These are phyloP conservation scores for Ascochyta lentis DNA, from an alignment of 2,329 filamentous ascomycete species.

Conservation along the genomic window DNA sequence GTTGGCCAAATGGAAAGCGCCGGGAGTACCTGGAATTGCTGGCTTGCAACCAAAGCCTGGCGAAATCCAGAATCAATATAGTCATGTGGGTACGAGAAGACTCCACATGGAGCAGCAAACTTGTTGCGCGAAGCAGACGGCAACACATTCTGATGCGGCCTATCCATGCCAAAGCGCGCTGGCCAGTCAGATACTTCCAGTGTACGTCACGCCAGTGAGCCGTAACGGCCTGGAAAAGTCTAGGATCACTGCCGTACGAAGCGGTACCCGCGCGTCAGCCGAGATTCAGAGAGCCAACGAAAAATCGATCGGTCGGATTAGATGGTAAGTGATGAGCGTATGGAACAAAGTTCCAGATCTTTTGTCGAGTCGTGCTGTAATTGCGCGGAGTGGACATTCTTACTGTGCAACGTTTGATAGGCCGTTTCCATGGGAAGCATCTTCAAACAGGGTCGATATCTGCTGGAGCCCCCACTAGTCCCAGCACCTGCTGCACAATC, in stretches of 20 bases:
- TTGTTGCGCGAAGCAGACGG: not conserved
- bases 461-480: constrained; percentile 2
- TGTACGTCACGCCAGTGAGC: constrained; percentile 18
- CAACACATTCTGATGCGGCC: not conserved
- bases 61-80: not conserved
- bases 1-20: not conserved
- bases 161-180: not conserved
- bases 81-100: not conserved
- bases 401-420: constrained; percentile 23
- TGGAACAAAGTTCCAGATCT: constrained; percentile 1
- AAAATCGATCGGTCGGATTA: constrained; percentile 17
- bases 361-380: constrained; percentile 22
- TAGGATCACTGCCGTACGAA: constrained; percentile 2
- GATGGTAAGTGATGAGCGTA: not conserved
- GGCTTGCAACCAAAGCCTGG: not conserved
- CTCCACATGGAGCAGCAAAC: not conserved
- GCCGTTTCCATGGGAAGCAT: constrained; percentile 18
- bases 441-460: constrained; percentile 16
- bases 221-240: constrained; percentile 3
- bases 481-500: constrained; percentile 8
- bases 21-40: constrained; percentile 7
- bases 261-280: constrained; percentile 18
- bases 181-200: constrained; percentile 5
- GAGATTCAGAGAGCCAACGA: constrained; percentile 15
- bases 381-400: constrained; percentile 16